Percentiles rank a stretch among this genome's conserved stretches.
Evolutionary conservation across 1,139 yeast genomes (phyloP).

Genomic region (Fermentozyma sake): DNA sequence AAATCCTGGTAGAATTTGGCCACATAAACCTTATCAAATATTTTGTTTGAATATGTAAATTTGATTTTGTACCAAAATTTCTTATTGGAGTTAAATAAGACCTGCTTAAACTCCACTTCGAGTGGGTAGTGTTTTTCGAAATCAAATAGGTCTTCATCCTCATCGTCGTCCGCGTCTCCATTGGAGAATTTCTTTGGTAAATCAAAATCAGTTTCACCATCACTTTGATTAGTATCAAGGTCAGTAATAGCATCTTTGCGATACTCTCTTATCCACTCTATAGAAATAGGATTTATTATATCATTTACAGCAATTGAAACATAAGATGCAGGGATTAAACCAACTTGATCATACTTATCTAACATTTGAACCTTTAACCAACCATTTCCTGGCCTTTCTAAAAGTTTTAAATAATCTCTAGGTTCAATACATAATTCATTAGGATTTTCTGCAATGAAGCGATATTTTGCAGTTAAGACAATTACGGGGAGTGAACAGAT

Average conservation of each 20-base stretch:
- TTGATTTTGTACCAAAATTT: constrained; percentile 19
- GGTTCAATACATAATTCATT: constrained; percentile 15
- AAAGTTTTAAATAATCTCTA: constrained; percentile 16
- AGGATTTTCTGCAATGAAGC: constrained; percentile 13
- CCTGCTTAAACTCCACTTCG: background rate
- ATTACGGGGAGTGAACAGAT: constrained; percentile 9
- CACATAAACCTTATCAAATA: too few species aligned
- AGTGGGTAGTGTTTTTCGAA: background rate
- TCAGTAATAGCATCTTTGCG: constrained; percentile 6
- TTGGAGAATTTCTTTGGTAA: too few species aligned
- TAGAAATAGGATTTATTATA: constrained; percentile 13
- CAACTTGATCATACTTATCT: constrained; percentile 14
- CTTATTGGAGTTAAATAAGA: constrained; percentile 2
- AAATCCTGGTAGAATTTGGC: constrained; percentile 20
- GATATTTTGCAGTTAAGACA: constrained; percentile 14
- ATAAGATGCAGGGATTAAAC: constrained; percentile 21
- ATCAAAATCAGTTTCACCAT: too few species aligned
- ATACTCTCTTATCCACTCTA: constrained; percentile 14
- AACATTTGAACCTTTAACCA: constrained; percentile 21
- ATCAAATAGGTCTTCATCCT: background rate
- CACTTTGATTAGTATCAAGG: too few species aligned
- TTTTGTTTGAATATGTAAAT: too few species aligned
- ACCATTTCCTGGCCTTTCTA: constrained; percentile 22
- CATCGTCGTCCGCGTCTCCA: too few species aligned
- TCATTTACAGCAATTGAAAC: constrained; percentile 22